Base-by-base conservation (phyloP, 2,329 filamentous ascomycete species). In the Fusarium beomiforme region DNA sequence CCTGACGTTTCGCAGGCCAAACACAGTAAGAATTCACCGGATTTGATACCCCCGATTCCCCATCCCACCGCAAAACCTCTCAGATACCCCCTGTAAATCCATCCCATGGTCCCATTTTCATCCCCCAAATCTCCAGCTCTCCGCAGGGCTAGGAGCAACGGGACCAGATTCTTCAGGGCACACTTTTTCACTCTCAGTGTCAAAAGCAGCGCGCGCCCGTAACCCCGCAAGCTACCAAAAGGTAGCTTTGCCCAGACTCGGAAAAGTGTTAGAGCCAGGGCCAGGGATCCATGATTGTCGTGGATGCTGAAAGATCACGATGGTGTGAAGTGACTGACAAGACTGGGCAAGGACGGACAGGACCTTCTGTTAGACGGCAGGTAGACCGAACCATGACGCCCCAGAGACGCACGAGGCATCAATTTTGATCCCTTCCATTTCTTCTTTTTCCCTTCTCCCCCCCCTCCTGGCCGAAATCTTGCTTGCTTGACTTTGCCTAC, bases 301-400 rank as follows among this genome's bases (percentile, higher is more conserved):
- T 73, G 74, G 58, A 55, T 57, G 57, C 56, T 47, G 58, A 69
- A 67, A 75, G 74, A 71, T 76, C 75, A 76, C 75, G 75, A 76
- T 76, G 75, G 71, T 76, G 61, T 72, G 68, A 71, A 70, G 70
- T 70, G 64, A 75, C 69, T 58, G 58, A 49, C 46, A 41, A 62
- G 50, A 50, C 34, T 56, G 41, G 60, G 36, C 44, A 34, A 9
- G 29, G 47, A 63, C 49, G 56, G 51, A 51, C 60, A 64, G 69
- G 69, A 41, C 69, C 41, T 72, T 72, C 33, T 71, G 65, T 53
- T 71, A 53, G 69, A 57, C 67, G 63, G 69, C 34, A 57, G 58
- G 59, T 68, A 64, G 64, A 75, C 75, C 71, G 70, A 76, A 75
- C 74, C 74, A 76, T 76, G 75, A 75, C 74, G 71, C 74, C 74